Base-by-base conservation (phyloP, 192 early-diverging fungal genomes). In the Allomyces macrogynus region DNA sequence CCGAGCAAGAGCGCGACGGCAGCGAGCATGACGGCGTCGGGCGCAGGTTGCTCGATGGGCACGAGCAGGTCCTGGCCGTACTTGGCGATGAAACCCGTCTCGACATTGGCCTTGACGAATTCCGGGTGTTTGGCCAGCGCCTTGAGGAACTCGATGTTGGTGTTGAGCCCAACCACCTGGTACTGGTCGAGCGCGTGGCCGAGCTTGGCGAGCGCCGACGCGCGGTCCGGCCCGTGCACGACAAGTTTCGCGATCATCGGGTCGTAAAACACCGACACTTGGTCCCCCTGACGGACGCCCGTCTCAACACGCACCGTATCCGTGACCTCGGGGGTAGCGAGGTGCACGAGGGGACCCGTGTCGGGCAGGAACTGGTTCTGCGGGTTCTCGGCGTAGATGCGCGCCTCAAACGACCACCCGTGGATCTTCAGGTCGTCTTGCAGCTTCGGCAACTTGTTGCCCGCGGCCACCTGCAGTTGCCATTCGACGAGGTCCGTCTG, bases 331-430 rank as follows among this genome's bases (percentile, higher is more conserved):
- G 91, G 91, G 12, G 89, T 87, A 24, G 72, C 69, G 61, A 97
- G 71, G 68, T 89, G 87, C 32, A 85, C 71, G 3, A 97, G 81
- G 23, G 80, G 83, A n/a, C 94, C 94, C 11, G 90, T 91, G 76
- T 94, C 92, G 14, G 94, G 94, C 62, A 95, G 73, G 72, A 97
- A 97, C 66, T 87, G 81, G 63, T 81, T 86, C 67, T 69, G 78
- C 1, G 94, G 91, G 76, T 95, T 93, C 79, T 97, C 94, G 43
- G 94, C 94, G 72, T 97, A 97, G 67, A 97, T 89, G 70, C 94
- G 85, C 4, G 95, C 91, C 76, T 97, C 95, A 70, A 97, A 95
- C n/a, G 95, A 86, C 70, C 89, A 88, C 23, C 92, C 95, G 61
- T 83, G 76, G 67, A 86, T 78, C 24, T 70, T 63, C 24, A 94